These are phyloP conservation scores for Kodamaea leandrae DNA, from an alignment of 805 yeast species.

Conservation along the genomic window DNA sequence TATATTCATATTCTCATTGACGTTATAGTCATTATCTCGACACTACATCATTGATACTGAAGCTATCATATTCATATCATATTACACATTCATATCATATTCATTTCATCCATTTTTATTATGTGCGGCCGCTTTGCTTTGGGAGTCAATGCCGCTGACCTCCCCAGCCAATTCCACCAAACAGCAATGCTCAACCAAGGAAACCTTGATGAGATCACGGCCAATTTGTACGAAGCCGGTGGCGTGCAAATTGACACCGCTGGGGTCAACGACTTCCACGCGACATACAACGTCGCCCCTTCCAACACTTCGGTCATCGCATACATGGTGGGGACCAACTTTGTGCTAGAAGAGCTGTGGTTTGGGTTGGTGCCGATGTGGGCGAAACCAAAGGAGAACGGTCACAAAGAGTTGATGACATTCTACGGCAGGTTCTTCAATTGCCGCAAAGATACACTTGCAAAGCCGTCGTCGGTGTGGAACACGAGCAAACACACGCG, in stretches of 20 bases:
- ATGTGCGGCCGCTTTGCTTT: conserved; percentile 68
- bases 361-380: conserved; percentile 81
- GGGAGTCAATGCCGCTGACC: conserved; percentile 33
- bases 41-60: too few relatives aligned
- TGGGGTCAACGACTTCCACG: conserved; percentile 17
- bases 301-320: conserved; percentile 48
- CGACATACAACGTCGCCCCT: conserved; percentile 63
- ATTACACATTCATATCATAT: too few relatives aligned
- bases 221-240: background rate
- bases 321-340: conserved; percentile 17
- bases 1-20: too few relatives aligned
- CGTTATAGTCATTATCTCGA: too few relatives aligned
- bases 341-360: conserved; percentile 52
- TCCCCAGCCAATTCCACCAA: conserved; percentile 28
- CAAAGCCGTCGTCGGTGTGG: conserved; percentile 56
- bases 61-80: too few relatives aligned
- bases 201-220: background rate
- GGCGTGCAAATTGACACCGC: conserved; percentile 3
- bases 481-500: conserved; percentile 46
- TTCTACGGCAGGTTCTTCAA: conserved; percentile 59
- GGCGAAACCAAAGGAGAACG: conserved; percentile 45
- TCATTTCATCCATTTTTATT: background rate
- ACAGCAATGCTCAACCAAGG: conserved; percentile 16
- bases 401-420: conserved; percentile 26
- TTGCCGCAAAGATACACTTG: conserved; percentile 65